These are phyloP conservation scores for Linderniella brevidens DNA, from an alignment of 257 asterid species.

Conservation along the genomic window DNA sequence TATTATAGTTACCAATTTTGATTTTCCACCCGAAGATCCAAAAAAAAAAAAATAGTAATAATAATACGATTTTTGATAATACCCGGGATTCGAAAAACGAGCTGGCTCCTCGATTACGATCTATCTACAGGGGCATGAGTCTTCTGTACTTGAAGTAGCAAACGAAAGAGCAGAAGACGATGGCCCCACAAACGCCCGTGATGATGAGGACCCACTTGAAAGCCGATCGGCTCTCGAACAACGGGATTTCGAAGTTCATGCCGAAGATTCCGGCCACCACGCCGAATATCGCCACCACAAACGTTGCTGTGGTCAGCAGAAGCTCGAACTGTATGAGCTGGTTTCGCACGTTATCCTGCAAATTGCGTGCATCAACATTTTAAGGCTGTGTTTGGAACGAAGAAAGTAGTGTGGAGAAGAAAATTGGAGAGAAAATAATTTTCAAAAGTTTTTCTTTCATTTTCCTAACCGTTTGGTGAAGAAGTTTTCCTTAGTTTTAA, in stretches of 20 bases:
- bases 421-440: background rate
- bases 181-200: constrained; percentile 47
- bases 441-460: too few species aligned
- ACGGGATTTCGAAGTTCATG: constrained; percentile 58
- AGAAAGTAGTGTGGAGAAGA: background rate
- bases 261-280: constrained; percentile 96
- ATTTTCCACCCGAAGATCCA: too few species aligned
- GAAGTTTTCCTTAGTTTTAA: too few species aligned
- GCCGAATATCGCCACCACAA: constrained; percentile 85
- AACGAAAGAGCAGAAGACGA: constrained; percentile 48
- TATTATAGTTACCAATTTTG: too few species aligned
- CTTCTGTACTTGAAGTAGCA: constrained; percentile 76
- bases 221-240: constrained; percentile 53
- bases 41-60: too few species aligned
- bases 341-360: constrained; percentile 95
- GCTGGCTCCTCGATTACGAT: too few species aligned
- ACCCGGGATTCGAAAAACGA: too few species aligned
- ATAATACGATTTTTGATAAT: too few species aligned
- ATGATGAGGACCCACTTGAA: constrained; percentile 81
- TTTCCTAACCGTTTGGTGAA: too few species aligned
- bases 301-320: constrained; percentile 78
- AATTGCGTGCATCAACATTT: too few species aligned
- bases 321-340: constrained; percentile 95
- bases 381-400: too few species aligned
- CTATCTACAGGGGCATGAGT: constrained; percentile 70